Percentiles rank a stretch among this genome's conserved stretches.
Evolutionary conservation across 306 rosid species (phyloP).

Genomic region (Quercus suber): DNA sequence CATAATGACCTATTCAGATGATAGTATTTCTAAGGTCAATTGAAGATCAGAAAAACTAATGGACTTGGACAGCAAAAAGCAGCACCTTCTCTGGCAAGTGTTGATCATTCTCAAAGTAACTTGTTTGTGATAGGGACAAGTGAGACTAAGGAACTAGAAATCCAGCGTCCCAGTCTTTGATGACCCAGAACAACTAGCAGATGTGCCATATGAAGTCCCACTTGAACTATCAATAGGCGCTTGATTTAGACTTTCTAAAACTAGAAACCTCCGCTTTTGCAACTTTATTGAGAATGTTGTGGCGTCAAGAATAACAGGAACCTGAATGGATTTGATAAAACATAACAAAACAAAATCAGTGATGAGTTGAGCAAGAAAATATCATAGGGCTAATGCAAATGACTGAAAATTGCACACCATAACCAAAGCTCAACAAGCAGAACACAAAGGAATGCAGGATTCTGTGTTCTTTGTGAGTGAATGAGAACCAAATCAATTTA

Average conservation of each 20-base stretch:
- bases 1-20: not conserved
- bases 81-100: not conserved
- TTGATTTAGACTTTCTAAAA: slow-evolving; percentile 86
- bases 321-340: slow-evolving; percentile 21
- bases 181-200: slow-evolving; percentile 69
- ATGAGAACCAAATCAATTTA: no score
- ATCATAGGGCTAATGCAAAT: no score
- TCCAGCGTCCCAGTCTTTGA: slow-evolving; percentile 58
- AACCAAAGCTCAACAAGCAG: no score
- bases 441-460: no score
- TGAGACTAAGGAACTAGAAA: slow-evolving; percentile 39
- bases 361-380: no score
- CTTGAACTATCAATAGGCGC: slow-evolving; percentile 76
- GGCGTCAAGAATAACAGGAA: slow-evolving; percentile 73
- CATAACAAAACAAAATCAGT: no score
- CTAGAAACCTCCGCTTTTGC: slow-evolving; percentile 69
- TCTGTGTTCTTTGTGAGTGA: no score
- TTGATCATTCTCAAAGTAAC: not conserved
- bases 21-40: not conserved
- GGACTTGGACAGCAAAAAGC: not conserved
- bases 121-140: not conserved
- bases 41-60: not conserved
- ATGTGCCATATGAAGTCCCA: slow-evolving; percentile 73
- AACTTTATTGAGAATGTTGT: slow-evolving; percentile 78
- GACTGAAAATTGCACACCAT: no score